Evolutionary conservation across 2,329 filamentous ascomycete species (phyloP).

Genomic region (Epichloe baconii): DNA sequence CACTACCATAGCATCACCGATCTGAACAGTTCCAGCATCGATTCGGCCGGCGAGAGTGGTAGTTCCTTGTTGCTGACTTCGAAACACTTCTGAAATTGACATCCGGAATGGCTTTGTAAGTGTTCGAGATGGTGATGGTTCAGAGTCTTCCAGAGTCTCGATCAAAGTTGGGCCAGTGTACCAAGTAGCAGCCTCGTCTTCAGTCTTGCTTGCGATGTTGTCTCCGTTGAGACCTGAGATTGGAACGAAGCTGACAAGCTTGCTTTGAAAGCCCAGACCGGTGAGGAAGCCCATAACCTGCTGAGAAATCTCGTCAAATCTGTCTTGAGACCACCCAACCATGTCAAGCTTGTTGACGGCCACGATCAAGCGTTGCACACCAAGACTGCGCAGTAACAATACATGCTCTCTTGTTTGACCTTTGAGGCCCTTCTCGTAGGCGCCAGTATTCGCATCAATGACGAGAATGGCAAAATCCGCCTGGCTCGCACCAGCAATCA

Average conservation of each 20-base stretch:
- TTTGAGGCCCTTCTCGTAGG: slow-evolving; percentile 85
- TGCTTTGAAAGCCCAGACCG: slow-evolving; percentile 66
- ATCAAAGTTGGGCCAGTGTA: slow-evolving; percentile 70
- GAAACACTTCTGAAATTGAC: slow-evolving; percentile 78
- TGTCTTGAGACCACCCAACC: slow-evolving; percentile 66
- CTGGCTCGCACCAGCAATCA: slow-evolving; percentile 94
- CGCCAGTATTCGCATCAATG: slow-evolving; percentile 78
- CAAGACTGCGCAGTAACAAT: slow-evolving; percentile 77
- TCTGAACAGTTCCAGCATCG: slow-evolving; percentile 70
- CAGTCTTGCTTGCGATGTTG: slow-evolving; percentile 57
- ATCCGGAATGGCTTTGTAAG: slow-evolving; percentile 72
- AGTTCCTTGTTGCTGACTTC: slow-evolving; percentile 65
- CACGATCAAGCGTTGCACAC: slow-evolving; percentile 75
- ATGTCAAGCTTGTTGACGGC: slow-evolving; percentile 94
- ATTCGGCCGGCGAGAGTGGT: slow-evolving; percentile 78
- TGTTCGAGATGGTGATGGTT: slow-evolving; percentile 51
- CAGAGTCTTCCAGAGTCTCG: slow-evolving; percentile 72
- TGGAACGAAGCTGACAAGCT: slow-evolving; percentile 76
- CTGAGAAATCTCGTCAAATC: slow-evolving; percentile 74
- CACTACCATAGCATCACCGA: slow-evolving; percentile 66
- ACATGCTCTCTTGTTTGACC: slow-evolving; percentile 94
- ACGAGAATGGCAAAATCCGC: slow-evolving; percentile 93
- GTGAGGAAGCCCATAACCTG: slow-evolving; percentile 75
- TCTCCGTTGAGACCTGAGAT: slow-evolving; percentile 82
- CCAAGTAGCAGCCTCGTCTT: slow-evolving; percentile 53